Percentiles rank a stretch among this genome's conserved stretches.
Evolutionary conservation across 2,329 filamentous ascomycete genomes (phyloP).

Genomic region (Microdochium bolleyi): DNA sequence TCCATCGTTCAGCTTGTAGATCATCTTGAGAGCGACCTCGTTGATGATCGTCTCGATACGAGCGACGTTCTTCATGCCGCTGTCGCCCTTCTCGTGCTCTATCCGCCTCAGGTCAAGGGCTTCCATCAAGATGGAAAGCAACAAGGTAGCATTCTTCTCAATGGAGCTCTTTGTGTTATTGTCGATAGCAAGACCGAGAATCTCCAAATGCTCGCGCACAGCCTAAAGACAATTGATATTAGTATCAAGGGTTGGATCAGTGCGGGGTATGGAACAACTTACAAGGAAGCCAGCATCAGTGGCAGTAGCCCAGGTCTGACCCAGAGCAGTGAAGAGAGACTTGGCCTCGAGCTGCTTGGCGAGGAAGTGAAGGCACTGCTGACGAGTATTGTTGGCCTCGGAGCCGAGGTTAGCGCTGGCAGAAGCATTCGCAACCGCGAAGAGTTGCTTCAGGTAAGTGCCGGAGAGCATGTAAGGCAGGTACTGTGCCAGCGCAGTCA

Average conservation of each 20-base stretch:
- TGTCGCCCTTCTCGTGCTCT: constrained; percentile 37
- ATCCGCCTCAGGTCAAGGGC: constrained; percentile 59
- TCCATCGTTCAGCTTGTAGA: constrained; percentile 93
- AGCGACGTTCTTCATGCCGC: constrained; percentile 38
- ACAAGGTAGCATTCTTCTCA: constrained; percentile 61
- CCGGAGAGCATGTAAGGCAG: constrained; percentile 85
- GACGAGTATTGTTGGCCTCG: constrained; percentile 56
- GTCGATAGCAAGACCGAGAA: constrained; percentile 65
- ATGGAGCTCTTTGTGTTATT: constrained; percentile 71
- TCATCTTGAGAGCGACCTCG: constrained; percentile 74
- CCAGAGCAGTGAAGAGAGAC: constrained; percentile 65
- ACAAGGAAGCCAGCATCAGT: constrained; percentile 53
- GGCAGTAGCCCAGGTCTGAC: constrained; percentile 64
- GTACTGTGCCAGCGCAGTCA: constrained; percentile 72
- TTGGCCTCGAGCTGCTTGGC: constrained; percentile 72
- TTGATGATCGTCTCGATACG: constrained; percentile 59
- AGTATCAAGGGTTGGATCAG: constrained; percentile 9
- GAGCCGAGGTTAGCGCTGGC: constrained; percentile 53
- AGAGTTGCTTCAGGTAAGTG: constrained; percentile 62
- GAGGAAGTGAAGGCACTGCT: constrained; percentile 63
- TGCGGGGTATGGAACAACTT: constrained; percentile 23
- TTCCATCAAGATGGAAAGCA: constrained; percentile 59
- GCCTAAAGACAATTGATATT: constrained; percentile 37
- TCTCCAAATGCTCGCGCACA: constrained; percentile 58
- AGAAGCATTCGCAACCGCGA: constrained; percentile 66